These are phyloP conservation scores for Crithidia brevicula DNA, from an alignment of 208 protist genomes.

Conservation along the genomic window DNA sequence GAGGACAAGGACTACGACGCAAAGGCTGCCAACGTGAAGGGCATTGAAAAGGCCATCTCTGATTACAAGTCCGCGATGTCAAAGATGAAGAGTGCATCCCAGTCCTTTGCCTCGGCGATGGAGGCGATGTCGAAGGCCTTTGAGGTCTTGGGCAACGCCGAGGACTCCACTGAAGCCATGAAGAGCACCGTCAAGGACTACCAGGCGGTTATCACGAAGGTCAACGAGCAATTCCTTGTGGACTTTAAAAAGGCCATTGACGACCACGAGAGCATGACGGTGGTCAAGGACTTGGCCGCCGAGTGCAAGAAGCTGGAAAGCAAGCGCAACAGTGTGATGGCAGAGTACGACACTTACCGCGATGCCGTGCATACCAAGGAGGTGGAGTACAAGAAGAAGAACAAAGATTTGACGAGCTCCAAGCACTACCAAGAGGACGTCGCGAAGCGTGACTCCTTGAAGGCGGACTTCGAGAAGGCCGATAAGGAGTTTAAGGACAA, in stretches of 20 bases:
- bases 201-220: constrained; percentile 19
- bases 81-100: constrained; percentile 34
- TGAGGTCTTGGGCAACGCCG: constrained; percentile 28
- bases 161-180: constrained; percentile 18
- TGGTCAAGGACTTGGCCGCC: constrained; percentile 29
- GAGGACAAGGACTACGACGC: constrained; percentile 51
- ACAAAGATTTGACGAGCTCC: constrained; percentile 50
- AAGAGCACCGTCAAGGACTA: constrained; percentile 21
- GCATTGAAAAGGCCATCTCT: constrained; percentile 21
- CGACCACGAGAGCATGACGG: constrained; percentile 22
- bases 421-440: constrained; percentile 51
- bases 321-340: constrained; percentile 48
- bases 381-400: constrained; percentile 60
- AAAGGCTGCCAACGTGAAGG: constrained; percentile 30
- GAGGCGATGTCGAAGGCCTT: constrained; percentile 41
- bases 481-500: constrained; percentile 54
- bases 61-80: constrained; percentile 37
- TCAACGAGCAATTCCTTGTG: constrained; percentile 21
- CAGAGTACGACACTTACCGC: constrained; percentile 67
- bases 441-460: constrained; percentile 43
- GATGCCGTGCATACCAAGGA: constrained; percentile 55
- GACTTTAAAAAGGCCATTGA: constrained; percentile 47
- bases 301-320: constrained; percentile 49
- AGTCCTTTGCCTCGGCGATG: constrained; percentile 31
- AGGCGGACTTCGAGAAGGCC: constrained; percentile 40